Evolutionary conservation across 225 moss, liverwort and hornwort species (phyloP), one percentile per base, ranked within the genome.

Genomic region (Physcomitrium patens): DNA sequence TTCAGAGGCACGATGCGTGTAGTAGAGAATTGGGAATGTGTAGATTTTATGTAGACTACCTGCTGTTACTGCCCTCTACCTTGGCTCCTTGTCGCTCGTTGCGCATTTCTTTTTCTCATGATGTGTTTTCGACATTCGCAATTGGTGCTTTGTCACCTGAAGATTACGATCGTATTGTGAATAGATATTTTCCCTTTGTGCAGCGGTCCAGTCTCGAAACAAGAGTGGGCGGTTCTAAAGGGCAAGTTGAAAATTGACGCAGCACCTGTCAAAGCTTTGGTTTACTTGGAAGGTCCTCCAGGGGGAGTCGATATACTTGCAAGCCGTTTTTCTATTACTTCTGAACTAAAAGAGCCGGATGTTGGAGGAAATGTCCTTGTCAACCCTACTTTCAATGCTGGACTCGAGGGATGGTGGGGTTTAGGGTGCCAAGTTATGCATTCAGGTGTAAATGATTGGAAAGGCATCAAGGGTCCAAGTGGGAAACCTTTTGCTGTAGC

Each of bases 261-360:
- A 8, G 53, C 41, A 5, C 80, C 76, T 76, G 70, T 46, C 24
- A 81, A 74, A 61, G 82, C 82, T 67, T 65, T 76, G 50, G 77
- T 88, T 54, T 88, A 85, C 68, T 69, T 88, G 68, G 88, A 88
- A 82, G 88, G 88, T 31, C 88, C 88, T 60, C 85, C 85, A 65
- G 58, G 17, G 17, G 85, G 82, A 20, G 85, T 88, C 76, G 81
- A 79, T 72, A 54, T 88, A 64, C 73, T 88, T 68, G 82, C 70
- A n/a, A 85, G 82, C 74, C 59, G 65, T 71, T 85, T 88, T 61
- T 82, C 82, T 20, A 82, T 88, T 41, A 53, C 73, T 19, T 72
- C 82, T 46, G 79, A 69, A 60, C 54, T 26, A 8, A 66, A 66
- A 53, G 79, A 76, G 60, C 56, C 69, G 44, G 71, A 78, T 59